phyloP scores from a whole-genome alignment of 2,329 filamentous ascomycete species.

The Monosporascus ibericus region DNA sequence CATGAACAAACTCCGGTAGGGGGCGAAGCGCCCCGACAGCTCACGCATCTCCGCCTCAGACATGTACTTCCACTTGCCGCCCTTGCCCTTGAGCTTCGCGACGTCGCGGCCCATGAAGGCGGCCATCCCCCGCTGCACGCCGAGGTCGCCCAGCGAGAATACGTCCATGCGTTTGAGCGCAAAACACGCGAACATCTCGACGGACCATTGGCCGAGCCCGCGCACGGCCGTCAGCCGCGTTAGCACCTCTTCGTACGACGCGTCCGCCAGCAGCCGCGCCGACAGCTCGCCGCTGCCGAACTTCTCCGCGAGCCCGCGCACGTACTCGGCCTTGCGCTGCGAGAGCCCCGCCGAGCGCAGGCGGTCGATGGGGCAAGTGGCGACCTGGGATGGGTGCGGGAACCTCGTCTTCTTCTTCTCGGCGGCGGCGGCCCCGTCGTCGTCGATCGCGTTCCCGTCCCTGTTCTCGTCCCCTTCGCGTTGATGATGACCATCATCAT shows the following conservation, averaged over 20 bases:
- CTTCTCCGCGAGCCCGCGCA: constrained; percentile 76
- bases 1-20: constrained; percentile 91
- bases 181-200: constrained; percentile 98
- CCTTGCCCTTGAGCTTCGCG: constrained; percentile 63
- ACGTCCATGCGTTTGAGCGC: constrained; percentile 92
- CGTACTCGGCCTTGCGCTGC: constrained; percentile 92
- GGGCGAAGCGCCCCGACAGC: constrained; percentile 70
- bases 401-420: constrained; percentile 40
- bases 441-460: constrained; percentile 8
- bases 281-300: constrained; percentile 71
- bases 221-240: constrained; percentile 77
- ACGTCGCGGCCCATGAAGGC: constrained; percentile 79
- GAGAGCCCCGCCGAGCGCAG: constrained; percentile 84
- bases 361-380: constrained; percentile 52
- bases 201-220: constrained; percentile 83
- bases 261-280: constrained; percentile 67
- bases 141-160: constrained; percentile 85
- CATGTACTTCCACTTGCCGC: constrained; percentile 97
- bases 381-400: constrained; percentile 70
- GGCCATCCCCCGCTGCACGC: constrained; percentile 92
- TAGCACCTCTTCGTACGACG: constrained; percentile 80
- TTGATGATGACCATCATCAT: constrained; percentile 14
- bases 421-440: constrained; percentile 2
- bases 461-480: constrained; percentile 11
- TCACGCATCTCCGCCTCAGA: constrained; percentile 86